phyloP scores from a whole-genome alignment of 1,284 basidiomycete genomes.

The Moniliophthora roreri region DNA sequence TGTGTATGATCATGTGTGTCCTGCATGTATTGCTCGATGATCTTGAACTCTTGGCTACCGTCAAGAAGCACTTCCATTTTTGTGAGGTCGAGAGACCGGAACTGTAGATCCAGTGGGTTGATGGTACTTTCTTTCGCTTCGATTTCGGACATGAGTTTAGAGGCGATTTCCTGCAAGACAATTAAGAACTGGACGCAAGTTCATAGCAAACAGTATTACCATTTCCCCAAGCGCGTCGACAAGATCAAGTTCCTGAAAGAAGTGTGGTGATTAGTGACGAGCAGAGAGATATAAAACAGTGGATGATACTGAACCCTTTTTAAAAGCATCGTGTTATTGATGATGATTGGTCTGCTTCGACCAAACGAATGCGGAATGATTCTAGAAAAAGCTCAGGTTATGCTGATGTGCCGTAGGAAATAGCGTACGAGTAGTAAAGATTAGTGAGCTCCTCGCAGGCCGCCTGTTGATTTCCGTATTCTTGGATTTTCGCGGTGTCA shows the following conservation, averaged over 20 bases:
- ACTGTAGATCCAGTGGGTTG: slow-evolving; percentile 59
- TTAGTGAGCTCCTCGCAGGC: slow-evolving; percentile 51
- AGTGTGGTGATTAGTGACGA: background rate
- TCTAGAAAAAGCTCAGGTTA: slow-evolving; percentile 26
- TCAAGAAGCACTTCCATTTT: slow-evolving; percentile 50
- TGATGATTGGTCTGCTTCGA: slow-evolving; percentile 45
- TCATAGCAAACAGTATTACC: slow-evolving; percentile 28
- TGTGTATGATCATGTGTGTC: slow-evolving; percentile 61
- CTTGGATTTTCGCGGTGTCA: slow-evolving; percentile 36
- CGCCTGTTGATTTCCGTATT: slow-evolving; percentile 33
- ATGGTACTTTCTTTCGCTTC: slow-evolving; percentile 41
- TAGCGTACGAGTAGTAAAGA: slow-evolving; percentile 58
- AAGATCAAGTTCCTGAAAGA: slow-evolving; percentile 54
- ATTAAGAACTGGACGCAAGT: slow-evolving; percentile 5
- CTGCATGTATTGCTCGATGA: slow-evolving; percentile 48
- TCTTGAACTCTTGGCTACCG: slow-evolving; percentile 46
- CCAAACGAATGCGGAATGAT: slow-evolving; percentile 67
- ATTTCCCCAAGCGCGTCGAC: slow-evolving; percentile 68
- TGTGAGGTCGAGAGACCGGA: slow-evolving; percentile 51
- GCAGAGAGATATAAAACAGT: background rate
- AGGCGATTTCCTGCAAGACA: slow-evolving; percentile 49
- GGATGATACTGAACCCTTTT: slow-evolving; percentile 48
- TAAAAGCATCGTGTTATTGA: slow-evolving; percentile 37
- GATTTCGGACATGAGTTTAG: slow-evolving; percentile 50
- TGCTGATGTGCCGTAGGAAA: background rate